These are phyloP conservation scores for Verruconis gallopava DNA, from an alignment of 2,329 filamentous ascomycete species.

Conservation along the genomic window DNA sequence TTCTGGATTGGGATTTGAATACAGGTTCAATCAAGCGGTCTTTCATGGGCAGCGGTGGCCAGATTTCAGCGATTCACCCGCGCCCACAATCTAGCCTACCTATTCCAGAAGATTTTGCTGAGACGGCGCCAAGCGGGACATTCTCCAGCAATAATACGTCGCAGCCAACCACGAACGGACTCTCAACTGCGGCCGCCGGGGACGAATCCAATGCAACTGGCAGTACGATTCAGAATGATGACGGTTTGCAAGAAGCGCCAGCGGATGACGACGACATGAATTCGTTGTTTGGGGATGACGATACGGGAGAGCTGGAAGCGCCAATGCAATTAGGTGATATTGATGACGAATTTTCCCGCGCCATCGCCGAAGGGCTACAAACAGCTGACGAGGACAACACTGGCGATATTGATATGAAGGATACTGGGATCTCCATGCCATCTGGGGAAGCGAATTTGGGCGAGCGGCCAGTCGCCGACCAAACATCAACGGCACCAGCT, in stretches of 20 bases:
- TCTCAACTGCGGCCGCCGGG: conserved; percentile 28
- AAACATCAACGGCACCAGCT: conserved; percentile 4
- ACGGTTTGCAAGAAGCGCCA: conserved; percentile 21
- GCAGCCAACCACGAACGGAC: conserved; percentile 44
- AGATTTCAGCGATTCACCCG: conserved; percentile 80
- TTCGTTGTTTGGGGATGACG: conserved; percentile 74
- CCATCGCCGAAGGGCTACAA: conserved; percentile 46
- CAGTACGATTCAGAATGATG: conserved; percentile 15
- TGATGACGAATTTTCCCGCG: conserved; percentile 67
- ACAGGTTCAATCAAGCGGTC: conserved; percentile 62
- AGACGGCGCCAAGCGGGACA: conserved; percentile 45
- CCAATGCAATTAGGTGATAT: conserved; percentile 56
- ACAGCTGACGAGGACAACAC: conserved; percentile 30
- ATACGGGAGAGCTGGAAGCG: conserved; percentile 21
- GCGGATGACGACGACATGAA: conserved; percentile 47
- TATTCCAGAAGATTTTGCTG: conserved; percentile 61
- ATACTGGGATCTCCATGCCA: conserved; percentile 21
- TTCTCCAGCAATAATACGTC: conserved; percentile 61
- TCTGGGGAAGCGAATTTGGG: conserved; percentile 10
- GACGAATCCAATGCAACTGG: conserved; percentile 21
- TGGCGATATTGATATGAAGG: conserved; percentile 32
- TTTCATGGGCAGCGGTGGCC: conserved; percentile 65
- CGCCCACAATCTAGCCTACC: conserved; percentile 64
- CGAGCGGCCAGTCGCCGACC: neutral
- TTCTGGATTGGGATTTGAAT: conserved; percentile 91